phyloP scores from a whole-genome alignment of 2,329 filamentous ascomycete genomes.

The Cladobotryum mycophilum region DNA sequence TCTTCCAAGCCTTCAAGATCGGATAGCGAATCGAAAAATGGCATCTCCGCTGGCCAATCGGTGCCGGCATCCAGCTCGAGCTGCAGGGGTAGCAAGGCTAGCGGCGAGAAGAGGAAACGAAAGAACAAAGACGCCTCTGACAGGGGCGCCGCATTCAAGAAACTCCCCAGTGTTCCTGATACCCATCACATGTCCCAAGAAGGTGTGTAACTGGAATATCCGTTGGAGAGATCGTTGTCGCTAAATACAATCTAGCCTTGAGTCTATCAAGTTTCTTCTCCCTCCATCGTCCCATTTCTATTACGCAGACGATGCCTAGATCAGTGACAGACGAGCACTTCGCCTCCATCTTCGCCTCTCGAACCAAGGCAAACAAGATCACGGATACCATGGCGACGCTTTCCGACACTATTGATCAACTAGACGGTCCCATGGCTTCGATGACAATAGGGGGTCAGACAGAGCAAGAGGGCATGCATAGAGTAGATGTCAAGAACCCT shows the following conservation, averaged over 20 bases:
- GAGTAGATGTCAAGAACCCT: conserved; percentile 48
- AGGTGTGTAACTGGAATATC: conserved; percentile 40
- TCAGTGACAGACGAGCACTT: conserved; percentile 68
- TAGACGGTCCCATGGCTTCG: conserved; percentile 52
- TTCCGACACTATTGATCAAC: conserved; percentile 50
- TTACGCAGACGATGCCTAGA: conserved; percentile 73
- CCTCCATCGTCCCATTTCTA: conserved; percentile 86
- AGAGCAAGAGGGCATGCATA: conserved; percentile 42
- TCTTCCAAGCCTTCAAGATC: conserved; percentile 58
- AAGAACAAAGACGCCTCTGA: conserved; percentile 48
- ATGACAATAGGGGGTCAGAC: conserved; percentile 40
- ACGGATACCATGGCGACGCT: conserved; percentile 63
- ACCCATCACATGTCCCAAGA: conserved; percentile 65
- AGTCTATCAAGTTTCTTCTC: conserved; percentile 91
- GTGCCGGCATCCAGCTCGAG: conserved; percentile 42
- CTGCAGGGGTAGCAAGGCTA: conserved; percentile 35
- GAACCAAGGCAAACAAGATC: conserved; percentile 44
- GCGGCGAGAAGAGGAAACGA: conserved; percentile 50
- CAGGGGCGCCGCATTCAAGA: conserved; percentile 41
- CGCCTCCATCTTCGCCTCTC: conserved; percentile 70
- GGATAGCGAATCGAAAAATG: conserved; percentile 49
- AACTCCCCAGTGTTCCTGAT: conserved; percentile 67
- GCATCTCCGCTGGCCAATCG: conserved; percentile 42
- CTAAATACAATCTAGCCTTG: conserved; percentile 54
- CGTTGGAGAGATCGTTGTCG: no score